phyloP scores from a whole-genome alignment of 371 early-diverging fungal species.

The Rhizoclosmatium hyalinum region DNA sequence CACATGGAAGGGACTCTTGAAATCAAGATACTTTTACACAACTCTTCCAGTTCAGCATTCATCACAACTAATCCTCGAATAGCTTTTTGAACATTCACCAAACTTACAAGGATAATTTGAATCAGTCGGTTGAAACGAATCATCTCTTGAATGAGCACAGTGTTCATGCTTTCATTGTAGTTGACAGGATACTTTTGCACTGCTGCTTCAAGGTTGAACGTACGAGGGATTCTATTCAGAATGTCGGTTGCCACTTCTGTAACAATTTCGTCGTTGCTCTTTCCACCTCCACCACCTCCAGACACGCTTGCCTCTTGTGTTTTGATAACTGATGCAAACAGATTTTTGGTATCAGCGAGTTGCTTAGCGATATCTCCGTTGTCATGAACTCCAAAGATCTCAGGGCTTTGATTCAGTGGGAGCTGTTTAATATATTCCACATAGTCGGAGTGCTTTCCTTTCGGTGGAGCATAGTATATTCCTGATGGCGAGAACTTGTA shows the following conservation, averaged over 20 bases:
- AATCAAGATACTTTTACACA: conserved; percentile 59
- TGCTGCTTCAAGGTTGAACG: conserved; percentile 56
- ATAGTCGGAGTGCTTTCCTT: conserved; percentile 55
- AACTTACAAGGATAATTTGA: conserved; percentile 52
- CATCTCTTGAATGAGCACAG: conserved; percentile 67
- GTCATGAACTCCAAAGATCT: conserved; percentile 68
- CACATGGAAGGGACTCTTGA: conserved; percentile 62
- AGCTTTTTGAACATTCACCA: conserved; percentile 66
- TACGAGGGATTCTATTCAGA: conserved; percentile 52
- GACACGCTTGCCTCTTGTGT: conserved; percentile 54
- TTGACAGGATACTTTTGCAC: conserved; percentile 58
- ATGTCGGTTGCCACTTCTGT: conserved; percentile 61
- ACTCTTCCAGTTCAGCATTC: conserved; percentile 65
- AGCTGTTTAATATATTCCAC: conserved; percentile 56
- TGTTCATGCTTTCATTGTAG: conserved; percentile 70
- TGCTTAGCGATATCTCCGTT: conserved; percentile 70
- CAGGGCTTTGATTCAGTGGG: conserved; percentile 63
- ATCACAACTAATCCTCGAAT: conserved; percentile 65
- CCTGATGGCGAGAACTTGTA: conserved; percentile 62
- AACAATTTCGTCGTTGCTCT: conserved; percentile 58
- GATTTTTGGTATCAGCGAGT: conserved; percentile 56
- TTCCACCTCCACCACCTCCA: conserved; percentile 46
- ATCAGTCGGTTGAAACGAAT: conserved; percentile 67
- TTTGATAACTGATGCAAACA: conserved; percentile 59
- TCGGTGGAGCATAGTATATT: conserved; percentile 57